These are phyloP conservation scores for Zoysia pacifica DNA, from an alignment of 176 grass and related monocot genomes.

Conservation along the genomic window DNA sequence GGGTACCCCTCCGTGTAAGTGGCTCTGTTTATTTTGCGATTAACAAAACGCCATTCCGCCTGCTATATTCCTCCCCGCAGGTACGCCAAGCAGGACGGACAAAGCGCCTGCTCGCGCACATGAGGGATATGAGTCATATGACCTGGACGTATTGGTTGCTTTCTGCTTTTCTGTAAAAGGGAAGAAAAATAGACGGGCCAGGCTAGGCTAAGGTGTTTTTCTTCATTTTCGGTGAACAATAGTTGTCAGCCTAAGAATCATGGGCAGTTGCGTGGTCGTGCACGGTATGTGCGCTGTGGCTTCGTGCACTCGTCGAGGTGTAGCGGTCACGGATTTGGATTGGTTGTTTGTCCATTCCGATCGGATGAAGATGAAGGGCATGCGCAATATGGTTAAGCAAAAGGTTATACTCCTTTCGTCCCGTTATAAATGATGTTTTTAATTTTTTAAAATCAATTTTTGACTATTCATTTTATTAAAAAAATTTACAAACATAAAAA, in stretches of 20 bases:
- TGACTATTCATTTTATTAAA: no score
- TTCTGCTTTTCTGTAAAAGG: not conserved
- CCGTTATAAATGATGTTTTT: no score
- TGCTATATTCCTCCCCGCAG: slow-evolving; percentile 43
- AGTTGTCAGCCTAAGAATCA: not conserved
- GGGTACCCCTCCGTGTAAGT: not conserved
- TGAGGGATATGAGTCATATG: not conserved
- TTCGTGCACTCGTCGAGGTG: no score
- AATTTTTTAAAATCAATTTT: no score
- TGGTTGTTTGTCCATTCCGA: not conserved
- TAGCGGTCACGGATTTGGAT: not conserved
- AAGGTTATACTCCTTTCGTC: no score
- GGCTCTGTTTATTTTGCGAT: not conserved
- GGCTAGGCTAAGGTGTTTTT: not conserved
- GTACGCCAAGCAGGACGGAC: slow-evolving; percentile 41
- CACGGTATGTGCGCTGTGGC: not conserved
- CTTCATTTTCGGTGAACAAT: not conserved
- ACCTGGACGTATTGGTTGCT: not conserved
- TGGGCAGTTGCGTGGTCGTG: not conserved
- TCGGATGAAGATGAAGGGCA: no score
- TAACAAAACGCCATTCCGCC: not conserved
- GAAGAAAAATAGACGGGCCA: not conserved
- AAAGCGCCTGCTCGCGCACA: slow-evolving; percentile 31
- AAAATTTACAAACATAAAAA: no score
- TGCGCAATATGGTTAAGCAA: no score